These are phyloP conservation scores for Candida mesenterica DNA, from an alignment of 1,139 yeast species.

Conservation along the genomic window DNA sequence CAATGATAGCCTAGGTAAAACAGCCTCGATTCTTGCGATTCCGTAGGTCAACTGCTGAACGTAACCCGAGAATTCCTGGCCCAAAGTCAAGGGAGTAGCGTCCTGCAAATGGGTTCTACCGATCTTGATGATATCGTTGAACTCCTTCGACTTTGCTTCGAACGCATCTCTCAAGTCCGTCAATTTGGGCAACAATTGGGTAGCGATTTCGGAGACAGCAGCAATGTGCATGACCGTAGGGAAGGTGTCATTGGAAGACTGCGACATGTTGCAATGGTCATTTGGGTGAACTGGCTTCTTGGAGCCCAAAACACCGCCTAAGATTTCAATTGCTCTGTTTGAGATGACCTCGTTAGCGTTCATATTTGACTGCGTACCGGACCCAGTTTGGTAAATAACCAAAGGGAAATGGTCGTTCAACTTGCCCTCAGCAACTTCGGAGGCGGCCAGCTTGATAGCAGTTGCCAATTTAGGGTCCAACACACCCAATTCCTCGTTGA, in stretches of 20 bases:
- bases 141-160: conserved; percentile 18
- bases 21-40: conserved; percentile 18
- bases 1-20: conserved; percentile 19
- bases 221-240: conserved; percentile 25
- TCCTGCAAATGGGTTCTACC: conserved; percentile 24
- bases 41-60: conserved; percentile 22
- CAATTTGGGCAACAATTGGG: conserved; percentile 19
- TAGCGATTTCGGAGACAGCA: conserved; percentile 19
- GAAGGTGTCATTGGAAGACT: conserved; percentile 22
- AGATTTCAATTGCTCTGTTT: conserved; percentile 22
- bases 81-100: conserved; percentile 22
- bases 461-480: conserved; percentile 19
- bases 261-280: conserved; percentile 23
- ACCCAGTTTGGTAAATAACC: conserved; percentile 23
- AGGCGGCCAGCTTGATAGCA: conserved; percentile 20
- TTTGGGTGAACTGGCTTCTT: conserved; percentile 23
- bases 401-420: conserved; percentile 21
- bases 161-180: conserved; percentile 18
- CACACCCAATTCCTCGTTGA: conserved; percentile 18
- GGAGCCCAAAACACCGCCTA: conserved; percentile 21
- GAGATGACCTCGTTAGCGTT: conserved; percentile 23
- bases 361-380: conserved; percentile 24
- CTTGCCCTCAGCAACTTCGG: conserved; percentile 20
- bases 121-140: conserved; percentile 20
- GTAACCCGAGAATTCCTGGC: conserved; percentile 22